Evolutionary conservation across 352 stramenopile species (phyloP).

Genomic region (Thraustochytrium striatum): DNA sequence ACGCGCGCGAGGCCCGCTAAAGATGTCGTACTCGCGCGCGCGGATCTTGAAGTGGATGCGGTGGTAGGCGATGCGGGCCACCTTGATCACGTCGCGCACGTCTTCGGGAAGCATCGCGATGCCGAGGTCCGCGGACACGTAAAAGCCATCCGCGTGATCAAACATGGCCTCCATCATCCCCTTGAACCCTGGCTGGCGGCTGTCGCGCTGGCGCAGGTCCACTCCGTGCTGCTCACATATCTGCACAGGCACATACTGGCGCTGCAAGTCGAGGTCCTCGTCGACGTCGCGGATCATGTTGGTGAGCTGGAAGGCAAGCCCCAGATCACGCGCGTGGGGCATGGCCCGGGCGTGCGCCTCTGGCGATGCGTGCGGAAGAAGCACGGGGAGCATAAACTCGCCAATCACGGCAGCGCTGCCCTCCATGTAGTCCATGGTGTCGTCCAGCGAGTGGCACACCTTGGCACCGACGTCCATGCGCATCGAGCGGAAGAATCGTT

Average conservation of each 20-base stretch:
- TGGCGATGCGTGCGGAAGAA: not conserved
- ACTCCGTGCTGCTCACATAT: slow-evolving; percentile 5
- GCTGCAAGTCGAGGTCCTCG: not conserved
- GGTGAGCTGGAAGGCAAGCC: slow-evolving; percentile 34
- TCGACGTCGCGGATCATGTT: slow-evolving; percentile 43
- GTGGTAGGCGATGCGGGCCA: slow-evolving; percentile 42
- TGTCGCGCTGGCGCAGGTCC: not conserved
- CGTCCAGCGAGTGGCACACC: slow-evolving; percentile 17
- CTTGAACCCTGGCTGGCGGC: slow-evolving; percentile 7
- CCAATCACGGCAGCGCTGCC: slow-evolving; percentile 39
- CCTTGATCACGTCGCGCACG: slow-evolving; percentile 29
- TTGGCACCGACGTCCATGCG: slow-evolving; percentile 4
- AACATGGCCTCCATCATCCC: slow-evolving; percentile 37
- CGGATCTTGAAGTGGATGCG: slow-evolving; percentile 42
- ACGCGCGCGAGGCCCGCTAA: not conserved
- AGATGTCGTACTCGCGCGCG: slow-evolving; percentile 27
- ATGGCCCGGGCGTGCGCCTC: not conserved
- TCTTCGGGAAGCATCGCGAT: slow-evolving; percentile 21
- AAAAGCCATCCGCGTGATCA: not conserved
- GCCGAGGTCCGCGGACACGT: slow-evolving; percentile 12
- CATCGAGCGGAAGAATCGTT: slow-evolving; percentile 40
- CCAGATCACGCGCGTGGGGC: slow-evolving; percentile 19
- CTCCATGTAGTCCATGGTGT: slow-evolving; percentile 44
- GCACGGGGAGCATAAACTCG: slow-evolving; percentile 43
- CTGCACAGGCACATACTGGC: slow-evolving; percentile 38